Conservation (phyloP, 345 rosid genomes). For the Barbarea vulgaris region DNA sequence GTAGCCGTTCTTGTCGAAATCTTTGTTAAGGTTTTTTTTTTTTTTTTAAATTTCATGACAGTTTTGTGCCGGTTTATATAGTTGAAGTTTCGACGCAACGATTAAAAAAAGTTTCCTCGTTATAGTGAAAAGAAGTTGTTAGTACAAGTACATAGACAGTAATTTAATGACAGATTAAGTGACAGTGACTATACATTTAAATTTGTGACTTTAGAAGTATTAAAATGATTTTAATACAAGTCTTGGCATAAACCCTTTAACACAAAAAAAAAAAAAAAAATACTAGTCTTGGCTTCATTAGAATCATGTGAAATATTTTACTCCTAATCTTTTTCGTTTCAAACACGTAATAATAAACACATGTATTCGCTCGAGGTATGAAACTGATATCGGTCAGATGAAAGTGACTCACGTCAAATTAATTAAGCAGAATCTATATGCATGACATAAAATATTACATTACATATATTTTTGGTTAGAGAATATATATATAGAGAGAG, state of each 20-base stretch:
- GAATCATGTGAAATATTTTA: neutral
- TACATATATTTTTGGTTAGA: neutral
- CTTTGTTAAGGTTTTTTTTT: neutral
- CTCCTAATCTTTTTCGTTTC: constrained; percentile 8
- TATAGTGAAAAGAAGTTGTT: neutral
- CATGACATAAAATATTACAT: neutral
- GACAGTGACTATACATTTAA: neutral
- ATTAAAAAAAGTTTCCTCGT: neutral
- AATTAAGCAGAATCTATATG: neutral
- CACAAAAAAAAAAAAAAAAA: neutral
- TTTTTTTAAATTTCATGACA: neutral
- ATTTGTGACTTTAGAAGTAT: neutral
- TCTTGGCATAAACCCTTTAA: neutral
- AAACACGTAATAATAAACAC: constrained; percentile 5
- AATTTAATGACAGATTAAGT: constrained; percentile 4
- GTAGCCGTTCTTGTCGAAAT: constrained; percentile 27
- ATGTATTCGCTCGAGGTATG: constrained; percentile 1
- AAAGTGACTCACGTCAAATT: neutral
- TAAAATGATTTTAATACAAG: neutral
- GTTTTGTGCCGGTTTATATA: constrained; percentile 4
- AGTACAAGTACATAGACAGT: too few species aligned
- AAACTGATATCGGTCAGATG: neutral
- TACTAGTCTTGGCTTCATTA: constrained; percentile 15
- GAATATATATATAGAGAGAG: neutral
- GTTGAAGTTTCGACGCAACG: neutral